Evolutionary conservation across 2,329 filamentous ascomycete species (phyloP).

Genomic region (Madurella mycetomatis): DNA sequence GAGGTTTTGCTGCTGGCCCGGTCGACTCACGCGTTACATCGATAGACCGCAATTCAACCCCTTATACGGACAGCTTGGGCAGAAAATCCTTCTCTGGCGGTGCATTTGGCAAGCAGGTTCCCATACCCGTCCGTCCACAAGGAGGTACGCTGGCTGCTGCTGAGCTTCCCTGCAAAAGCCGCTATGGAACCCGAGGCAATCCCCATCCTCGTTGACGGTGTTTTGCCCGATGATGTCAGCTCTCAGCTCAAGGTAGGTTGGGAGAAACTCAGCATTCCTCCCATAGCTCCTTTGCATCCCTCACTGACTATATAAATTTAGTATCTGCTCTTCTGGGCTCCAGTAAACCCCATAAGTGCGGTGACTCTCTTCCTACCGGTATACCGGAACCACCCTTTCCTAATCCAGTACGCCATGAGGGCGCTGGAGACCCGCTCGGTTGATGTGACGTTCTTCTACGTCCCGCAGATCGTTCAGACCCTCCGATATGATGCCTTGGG

Average conservation of each 20-base stretch:
- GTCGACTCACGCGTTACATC: not conserved
- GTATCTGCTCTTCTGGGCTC: slow-evolving; percentile 89
- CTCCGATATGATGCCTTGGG: slow-evolving; percentile 88
- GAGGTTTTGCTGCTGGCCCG: too few species aligned
- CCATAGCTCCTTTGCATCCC: not conserved
- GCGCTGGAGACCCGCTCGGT: slow-evolving; percentile 89
- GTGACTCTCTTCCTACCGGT: slow-evolving; percentile 89
- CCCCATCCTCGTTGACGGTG: slow-evolving; percentile 71
- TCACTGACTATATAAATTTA: slow-evolving; percentile 37
- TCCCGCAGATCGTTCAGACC: slow-evolving; percentile 95
- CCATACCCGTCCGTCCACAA: slow-evolving; percentile 65
- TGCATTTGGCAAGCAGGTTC: slow-evolving; percentile 78
- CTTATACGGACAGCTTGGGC: slow-evolving; percentile 81
- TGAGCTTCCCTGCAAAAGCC: slow-evolving; percentile 80
- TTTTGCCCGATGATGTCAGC: slow-evolving; percentile 72
- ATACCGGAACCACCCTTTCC: slow-evolving; percentile 85
- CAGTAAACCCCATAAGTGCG: slow-evolving; percentile 88
- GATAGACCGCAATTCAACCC: slow-evolving; percentile 51
- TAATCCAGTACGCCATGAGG: slow-evolving; percentile 95
- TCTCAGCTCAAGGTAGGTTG: slow-evolving; percentile 72
- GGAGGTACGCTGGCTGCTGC: slow-evolving; percentile 73
- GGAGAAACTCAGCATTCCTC: not conserved
- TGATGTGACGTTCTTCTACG: slow-evolving; percentile 98
- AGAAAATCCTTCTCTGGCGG: slow-evolving; percentile 79
- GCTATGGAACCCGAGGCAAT: slow-evolving; percentile 77